phyloP scores from a whole-genome alignment of 164 flowering plant species.

The Berberis thunbergii region DNA sequence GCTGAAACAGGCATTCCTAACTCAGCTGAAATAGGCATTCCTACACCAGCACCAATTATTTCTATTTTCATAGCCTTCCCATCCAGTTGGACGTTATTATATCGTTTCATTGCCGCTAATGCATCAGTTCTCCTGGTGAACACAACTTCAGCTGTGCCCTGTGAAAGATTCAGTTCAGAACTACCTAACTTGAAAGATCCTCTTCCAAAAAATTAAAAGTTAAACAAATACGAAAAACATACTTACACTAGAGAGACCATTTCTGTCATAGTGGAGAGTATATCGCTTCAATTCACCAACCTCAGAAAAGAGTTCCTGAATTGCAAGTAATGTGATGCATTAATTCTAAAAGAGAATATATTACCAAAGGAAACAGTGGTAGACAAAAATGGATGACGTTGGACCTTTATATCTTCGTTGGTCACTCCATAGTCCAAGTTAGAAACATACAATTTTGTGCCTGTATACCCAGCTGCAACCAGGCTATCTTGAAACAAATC shows the following conservation, averaged over 20 bases:
- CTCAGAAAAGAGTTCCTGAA: slow-evolving; percentile 89
- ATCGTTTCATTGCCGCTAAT: slow-evolving; percentile 72
- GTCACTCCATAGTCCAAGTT: slow-evolving; percentile 83
- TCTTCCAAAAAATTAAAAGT: too few relatives aligned
- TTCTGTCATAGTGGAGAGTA: slow-evolving; percentile 74
- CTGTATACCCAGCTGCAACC: slow-evolving; percentile 69
- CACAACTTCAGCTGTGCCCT: slow-evolving; percentile 95
- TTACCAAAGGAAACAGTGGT: neutral
- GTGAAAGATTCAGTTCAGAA: slow-evolving; percentile 11
- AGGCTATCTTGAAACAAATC: slow-evolving; percentile 80
- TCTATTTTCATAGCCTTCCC: slow-evolving; percentile 95
- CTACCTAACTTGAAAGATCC: neutral
- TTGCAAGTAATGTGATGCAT: slow-evolving; percentile 14
- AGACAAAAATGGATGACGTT: slow-evolving; percentile 6
- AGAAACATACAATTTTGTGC: slow-evolving; percentile 66
- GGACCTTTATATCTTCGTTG: slow-evolving; percentile 90
- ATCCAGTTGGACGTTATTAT: slow-evolving; percentile 83
- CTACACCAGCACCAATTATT: slow-evolving; percentile 48
- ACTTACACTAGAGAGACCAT: slow-evolving; percentile 83
- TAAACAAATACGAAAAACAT: neutral
- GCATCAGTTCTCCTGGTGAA: slow-evolving; percentile 68
- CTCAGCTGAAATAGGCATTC: slow-evolving; percentile 42
- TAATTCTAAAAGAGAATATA: slow-evolving; percentile 1
- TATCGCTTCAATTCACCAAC: slow-evolving; percentile 74
- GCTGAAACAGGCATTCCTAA: slow-evolving; percentile 53